Evolutionary conservation across 2,329 filamentous ascomycete species (phyloP).

Genomic region (Akanthomyces dipterigenus): DNA sequence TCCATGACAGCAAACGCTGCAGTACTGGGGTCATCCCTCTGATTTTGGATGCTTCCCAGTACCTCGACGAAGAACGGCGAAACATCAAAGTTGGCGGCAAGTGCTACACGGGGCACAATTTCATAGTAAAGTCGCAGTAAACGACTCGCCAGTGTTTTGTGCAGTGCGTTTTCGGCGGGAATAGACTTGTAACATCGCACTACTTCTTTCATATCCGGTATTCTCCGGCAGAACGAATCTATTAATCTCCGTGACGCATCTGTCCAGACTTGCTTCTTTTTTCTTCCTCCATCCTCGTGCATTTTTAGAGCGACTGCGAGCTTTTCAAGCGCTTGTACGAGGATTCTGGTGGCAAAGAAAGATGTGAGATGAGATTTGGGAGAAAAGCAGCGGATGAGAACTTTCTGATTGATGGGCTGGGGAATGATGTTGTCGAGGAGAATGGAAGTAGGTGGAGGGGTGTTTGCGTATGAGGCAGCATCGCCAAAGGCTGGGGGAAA

Average conservation of each 20-base stretch:
- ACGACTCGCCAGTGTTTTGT: slow-evolving; percentile 71
- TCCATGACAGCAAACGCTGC: slow-evolving; percentile 60
- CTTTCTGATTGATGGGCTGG: slow-evolving; percentile 71
- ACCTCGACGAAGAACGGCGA: slow-evolving; percentile 67
- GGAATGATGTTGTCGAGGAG: slow-evolving; percentile 84
- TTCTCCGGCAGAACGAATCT: slow-evolving; percentile 69
- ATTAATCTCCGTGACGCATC: slow-evolving; percentile 62
- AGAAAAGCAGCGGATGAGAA: slow-evolving; percentile 70
- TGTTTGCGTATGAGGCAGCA: slow-evolving; percentile 48
- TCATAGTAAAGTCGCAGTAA: slow-evolving; percentile 81
- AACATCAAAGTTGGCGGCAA: slow-evolving; percentile 83
- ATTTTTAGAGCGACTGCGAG: slow-evolving; percentile 57
- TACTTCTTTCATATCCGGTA: slow-evolving; percentile 76
- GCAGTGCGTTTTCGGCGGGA: slow-evolving; percentile 61
- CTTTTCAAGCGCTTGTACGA: slow-evolving; percentile 75
- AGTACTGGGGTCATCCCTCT: slow-evolving; percentile 41
- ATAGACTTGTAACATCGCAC: slow-evolving; percentile 67
- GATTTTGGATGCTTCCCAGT: slow-evolving; percentile 54
- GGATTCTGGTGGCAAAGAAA: slow-evolving; percentile 74
- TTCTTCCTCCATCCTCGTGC: slow-evolving; percentile 41
- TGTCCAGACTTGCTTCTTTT: slow-evolving; percentile 51
- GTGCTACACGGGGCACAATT: slow-evolving; percentile 67
- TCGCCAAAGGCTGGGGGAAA: slow-evolving; percentile 69
- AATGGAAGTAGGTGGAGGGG: slow-evolving; percentile 72
- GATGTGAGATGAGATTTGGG: slow-evolving; percentile 72